Conservation (phyloP, 164 flowering plant genomes). For the Houttuynia cordata region DNA sequence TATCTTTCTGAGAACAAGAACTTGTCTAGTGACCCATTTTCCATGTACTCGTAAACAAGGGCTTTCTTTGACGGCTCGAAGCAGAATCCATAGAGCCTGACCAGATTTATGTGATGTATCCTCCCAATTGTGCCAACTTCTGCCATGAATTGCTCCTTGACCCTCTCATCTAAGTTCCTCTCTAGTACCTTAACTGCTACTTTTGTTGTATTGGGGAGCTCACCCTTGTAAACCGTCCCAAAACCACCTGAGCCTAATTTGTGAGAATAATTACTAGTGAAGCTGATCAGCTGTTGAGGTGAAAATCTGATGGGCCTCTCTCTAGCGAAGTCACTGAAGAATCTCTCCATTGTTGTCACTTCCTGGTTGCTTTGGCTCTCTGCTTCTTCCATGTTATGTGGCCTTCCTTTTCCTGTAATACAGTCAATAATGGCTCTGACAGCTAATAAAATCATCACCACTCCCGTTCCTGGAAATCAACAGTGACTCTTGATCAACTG, state of each 20-base stretch:
- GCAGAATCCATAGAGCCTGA: slow-evolving; percentile 26
- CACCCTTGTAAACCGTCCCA: slow-evolving; percentile 18
- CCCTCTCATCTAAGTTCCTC: slow-evolving; percentile 6
- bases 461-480: no score
- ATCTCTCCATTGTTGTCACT: slow-evolving; percentile 8
- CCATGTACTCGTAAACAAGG: slow-evolving; percentile 27
- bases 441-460: no score
- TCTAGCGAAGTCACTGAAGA: slow-evolving; percentile 14
- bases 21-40: slow-evolving; percentile 21
- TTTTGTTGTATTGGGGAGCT: neutral
- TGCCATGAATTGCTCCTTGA: slow-evolving; percentile 26
- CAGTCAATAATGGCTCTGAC: no score
- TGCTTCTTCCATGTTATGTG: no score
- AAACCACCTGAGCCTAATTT: slow-evolving; percentile 18
- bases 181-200: slow-evolving; percentile 19
- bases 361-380: no score
- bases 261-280: slow-evolving; percentile 7
- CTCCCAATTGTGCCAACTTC: slow-evolving; percentile 29
- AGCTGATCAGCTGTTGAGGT: slow-evolving; percentile 8
- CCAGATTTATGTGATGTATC: slow-evolving; percentile 22
- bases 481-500: neutral
- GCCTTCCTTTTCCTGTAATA: no score
- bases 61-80: slow-evolving; percentile 11
- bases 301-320: slow-evolving; percentile 14
- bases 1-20: slow-evolving; percentile 9